Base-by-base conservation (phyloP, 108 stramenopile species). In the Craspedostauros australis region DNA sequence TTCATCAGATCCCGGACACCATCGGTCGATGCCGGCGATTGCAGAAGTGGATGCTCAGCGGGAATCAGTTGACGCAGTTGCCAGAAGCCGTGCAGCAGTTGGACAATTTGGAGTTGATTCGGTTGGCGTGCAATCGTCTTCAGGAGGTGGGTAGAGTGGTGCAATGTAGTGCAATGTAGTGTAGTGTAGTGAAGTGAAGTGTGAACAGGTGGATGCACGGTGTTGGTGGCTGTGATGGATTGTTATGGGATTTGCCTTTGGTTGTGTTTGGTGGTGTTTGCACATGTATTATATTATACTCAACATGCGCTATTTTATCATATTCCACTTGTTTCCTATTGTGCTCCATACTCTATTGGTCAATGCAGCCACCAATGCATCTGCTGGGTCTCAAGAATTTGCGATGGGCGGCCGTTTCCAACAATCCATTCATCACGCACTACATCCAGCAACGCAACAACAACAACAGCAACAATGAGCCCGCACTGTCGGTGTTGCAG, bases 41-140 rank as follows among this genome's bases (percentile, higher is more conserved):
- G 29, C 83, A 80, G 50, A 84, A 84, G 60, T 58, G 55, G 54
- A 84, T 84, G 83, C 43, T 84, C 20, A 51, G 49, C 15, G 77
- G 77, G n/a, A 84, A 84, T 66, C 20, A 14, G 7, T 1, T 84
- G 2, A 41, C 9, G 25, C 5, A 15, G 0, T 36, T 82, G 0
- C 80, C 80, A 14, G 34, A 54, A 1, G 52, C 54, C 15, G 68
- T 77, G 22, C 14, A 19, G 4, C 53, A 82, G 5, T 72, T 71
- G 0, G 34, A 46, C 19, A 68, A 54, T 19, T 39, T 82, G 36
- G 80, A 82, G 48, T 36, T 82, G 27, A 67, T 82, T 20, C 80
- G 80, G 26, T 65, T 82, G 46, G 76, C 80, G 4, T 70, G 62
- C 55, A 82, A 82, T 65, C 59, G 66, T 20, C 40, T 76, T 8